phyloP scores from a whole-genome alignment of 164 flowering plant species.

The Berberis vulgaris region DNA sequence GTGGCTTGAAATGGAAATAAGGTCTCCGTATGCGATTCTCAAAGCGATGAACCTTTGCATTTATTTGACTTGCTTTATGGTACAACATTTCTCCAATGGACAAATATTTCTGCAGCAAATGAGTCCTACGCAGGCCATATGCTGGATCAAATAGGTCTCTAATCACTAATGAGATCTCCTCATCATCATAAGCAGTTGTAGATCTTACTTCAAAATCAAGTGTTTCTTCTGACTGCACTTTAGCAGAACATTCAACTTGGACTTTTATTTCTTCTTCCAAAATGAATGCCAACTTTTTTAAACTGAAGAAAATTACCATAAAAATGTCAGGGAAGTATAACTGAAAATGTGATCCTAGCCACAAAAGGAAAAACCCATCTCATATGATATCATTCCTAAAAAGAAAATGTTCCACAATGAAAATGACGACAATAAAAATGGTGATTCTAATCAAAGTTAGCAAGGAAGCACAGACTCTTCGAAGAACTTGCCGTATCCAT shows the following conservation, averaged over 20 bases:
- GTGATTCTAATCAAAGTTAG: no score
- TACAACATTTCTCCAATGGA: conserved; percentile 49
- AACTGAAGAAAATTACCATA: conserved; percentile 32
- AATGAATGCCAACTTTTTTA: conserved; percentile 46
- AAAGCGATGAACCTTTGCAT: conserved; percentile 42
- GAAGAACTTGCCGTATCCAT: no score
- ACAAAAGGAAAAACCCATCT: no score
- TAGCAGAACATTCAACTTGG: conserved; percentile 13
- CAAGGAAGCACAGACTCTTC: no score
- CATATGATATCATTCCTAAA: no score
- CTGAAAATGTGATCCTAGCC: no score
- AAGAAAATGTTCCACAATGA: no score
- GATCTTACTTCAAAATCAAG: conserved; percentile 13
- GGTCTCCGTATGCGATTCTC: conserved; percentile 59
- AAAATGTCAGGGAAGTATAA: background rate
- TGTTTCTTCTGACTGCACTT: conserved; percentile 16
- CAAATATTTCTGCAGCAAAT: conserved; percentile 47
- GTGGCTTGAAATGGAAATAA: conserved; percentile 71
- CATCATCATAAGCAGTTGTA: conserved; percentile 17
- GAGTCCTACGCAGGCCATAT: conserved; percentile 16
- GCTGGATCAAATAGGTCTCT: conserved; percentile 45
- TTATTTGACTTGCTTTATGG: conserved; percentile 40
- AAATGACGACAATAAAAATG: no score
- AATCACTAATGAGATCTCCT: conserved; percentile 35
- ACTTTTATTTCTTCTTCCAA: conserved; percentile 42